Percentiles rank a stretch among this genome's conserved stretches.
Conservation (phyloP, 2,329 filamentous ascomycete species). For the Whalleya microplaca region DNA sequence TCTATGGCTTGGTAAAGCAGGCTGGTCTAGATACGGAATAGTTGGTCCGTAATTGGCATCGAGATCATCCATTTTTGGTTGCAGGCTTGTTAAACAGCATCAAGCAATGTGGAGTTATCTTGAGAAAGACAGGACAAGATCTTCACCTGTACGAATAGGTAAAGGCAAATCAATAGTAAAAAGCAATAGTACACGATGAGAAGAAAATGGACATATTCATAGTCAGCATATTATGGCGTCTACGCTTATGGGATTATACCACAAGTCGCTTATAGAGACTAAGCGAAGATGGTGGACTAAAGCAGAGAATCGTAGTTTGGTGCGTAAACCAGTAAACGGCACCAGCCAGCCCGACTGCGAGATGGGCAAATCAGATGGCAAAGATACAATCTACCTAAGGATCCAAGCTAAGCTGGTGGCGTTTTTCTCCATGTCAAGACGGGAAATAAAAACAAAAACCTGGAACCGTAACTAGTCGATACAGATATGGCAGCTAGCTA, state of each 20-base stretch:
- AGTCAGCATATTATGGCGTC: background rate
- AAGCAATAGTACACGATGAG: background rate
- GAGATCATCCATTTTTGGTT: background rate
- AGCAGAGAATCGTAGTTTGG: no score
- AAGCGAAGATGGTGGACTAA: background rate
- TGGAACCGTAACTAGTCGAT: no score
- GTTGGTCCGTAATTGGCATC: background rate
- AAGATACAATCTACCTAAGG: no score
- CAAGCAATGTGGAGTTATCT: background rate
- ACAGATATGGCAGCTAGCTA: no score
- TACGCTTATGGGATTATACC: background rate
- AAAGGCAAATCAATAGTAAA: background rate
- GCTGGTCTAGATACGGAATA: slow-evolving; percentile 69
- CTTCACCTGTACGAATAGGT: background rate
- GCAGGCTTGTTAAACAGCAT: background rate
- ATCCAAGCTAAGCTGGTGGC: no score
- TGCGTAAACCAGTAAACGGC: no score
- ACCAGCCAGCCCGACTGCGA: no score
- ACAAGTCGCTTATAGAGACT: background rate
- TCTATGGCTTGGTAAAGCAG: slow-evolving; percentile 90
- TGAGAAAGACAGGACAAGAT: background rate
- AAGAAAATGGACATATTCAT: background rate
- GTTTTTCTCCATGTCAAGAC: no score
- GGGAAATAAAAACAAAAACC: no score
- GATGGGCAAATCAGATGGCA: no score